A percentile compares a stretch with the other conserved stretches of the same genome.
phyloP scores from a whole-genome alignment of 345 rosid species.

The Eucalyptus coolabah region DNA sequence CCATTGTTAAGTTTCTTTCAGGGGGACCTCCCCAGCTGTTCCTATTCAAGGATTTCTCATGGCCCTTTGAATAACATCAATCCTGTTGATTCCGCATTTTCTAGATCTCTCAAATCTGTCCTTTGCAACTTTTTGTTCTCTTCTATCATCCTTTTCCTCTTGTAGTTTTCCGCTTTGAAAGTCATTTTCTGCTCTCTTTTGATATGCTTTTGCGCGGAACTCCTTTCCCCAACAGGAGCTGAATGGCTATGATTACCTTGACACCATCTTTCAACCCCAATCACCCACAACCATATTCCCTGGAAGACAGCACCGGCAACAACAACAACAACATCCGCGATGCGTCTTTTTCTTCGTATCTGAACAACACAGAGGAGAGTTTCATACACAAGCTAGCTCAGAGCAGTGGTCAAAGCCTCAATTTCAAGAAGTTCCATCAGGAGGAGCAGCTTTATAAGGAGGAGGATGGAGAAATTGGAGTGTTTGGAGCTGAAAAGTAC shows the following conservation, averaged over 20 bases:
- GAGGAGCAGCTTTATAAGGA: conserved; percentile 12
- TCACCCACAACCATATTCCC: conserved; percentile 10
- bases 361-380: conserved; percentile 23
- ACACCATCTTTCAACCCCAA: conserved; percentile 3
- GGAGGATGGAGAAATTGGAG: conserved; percentile 62
- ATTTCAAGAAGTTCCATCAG: neutral
- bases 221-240: neutral
- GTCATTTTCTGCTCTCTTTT: neutral
- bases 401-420: neutral
- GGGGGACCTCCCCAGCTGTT: neutral
- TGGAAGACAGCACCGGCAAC: neutral
- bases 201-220: neutral
- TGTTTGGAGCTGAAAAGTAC: conserved; percentile 80
- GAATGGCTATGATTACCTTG: conserved; percentile 18
- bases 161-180: neutral
- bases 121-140: neutral
- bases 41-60: neutral
- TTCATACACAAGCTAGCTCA: conserved; percentile 14
- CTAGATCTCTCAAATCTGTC: neutral
- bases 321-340: conserved; percentile 6
- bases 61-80: neutral
- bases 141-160: neutral
- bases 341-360: conserved; percentile 43
- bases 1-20: neutral
- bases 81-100: neutral